phyloP scores from a whole-genome alignment of 1,284 basidiomycete genomes.

The Naganishia sp. region DNA sequence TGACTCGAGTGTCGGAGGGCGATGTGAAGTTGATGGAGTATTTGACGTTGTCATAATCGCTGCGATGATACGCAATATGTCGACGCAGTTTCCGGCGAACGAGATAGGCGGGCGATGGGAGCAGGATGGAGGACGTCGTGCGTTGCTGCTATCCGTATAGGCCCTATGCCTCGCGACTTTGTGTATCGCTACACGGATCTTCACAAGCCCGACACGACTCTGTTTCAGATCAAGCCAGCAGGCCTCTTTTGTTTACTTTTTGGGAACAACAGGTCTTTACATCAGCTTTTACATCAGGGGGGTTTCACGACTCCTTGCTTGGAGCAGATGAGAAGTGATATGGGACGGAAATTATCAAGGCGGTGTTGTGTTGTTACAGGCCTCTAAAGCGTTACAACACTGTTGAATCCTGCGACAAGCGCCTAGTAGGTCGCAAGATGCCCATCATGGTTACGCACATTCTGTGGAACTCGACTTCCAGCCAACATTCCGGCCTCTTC shows the following conservation, averaged over 20 bases:
- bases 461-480: background rate
- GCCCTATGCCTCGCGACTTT: too few relatives aligned
- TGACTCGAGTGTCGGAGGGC: constrained; percentile 3
- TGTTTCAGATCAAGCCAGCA: background rate
- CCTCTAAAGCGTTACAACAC: too few relatives aligned
- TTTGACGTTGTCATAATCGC: background rate
- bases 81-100: background rate
- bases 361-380: too few relatives aligned
- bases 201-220: background rate
- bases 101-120: background rate
- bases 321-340: too few relatives aligned
- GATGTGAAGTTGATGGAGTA: background rate
- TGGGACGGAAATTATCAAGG: too few relatives aligned
- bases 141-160: background rate
- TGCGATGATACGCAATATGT: background rate
- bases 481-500: background rate
- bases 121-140: background rate
- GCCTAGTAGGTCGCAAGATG: too few relatives aligned
- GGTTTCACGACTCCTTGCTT: too few relatives aligned
- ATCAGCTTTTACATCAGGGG: too few relatives aligned
- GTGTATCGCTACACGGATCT: too few relatives aligned
- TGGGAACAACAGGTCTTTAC: background rate
- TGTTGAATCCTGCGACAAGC: too few relatives aligned
- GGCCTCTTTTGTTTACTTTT: background rate
- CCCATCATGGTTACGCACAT: background rate